Evolutionary conservation across 2,329 filamentous ascomycete genomes (phyloP).

Genomic region (Lasiodiplodia citricola): DNA sequence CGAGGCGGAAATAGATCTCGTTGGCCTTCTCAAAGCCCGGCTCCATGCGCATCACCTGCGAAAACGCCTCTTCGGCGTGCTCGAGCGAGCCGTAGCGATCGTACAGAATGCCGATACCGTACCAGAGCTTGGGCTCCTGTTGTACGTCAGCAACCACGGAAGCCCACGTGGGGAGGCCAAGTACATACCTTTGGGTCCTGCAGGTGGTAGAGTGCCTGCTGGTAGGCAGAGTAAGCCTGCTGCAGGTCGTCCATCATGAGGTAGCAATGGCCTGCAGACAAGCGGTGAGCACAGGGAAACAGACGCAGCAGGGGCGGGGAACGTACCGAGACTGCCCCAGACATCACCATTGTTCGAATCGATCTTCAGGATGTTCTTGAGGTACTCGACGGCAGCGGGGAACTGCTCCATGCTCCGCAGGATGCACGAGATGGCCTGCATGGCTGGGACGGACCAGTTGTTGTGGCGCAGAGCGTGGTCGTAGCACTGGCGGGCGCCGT

Average conservation of each 20-base stretch:
- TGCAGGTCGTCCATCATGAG: constrained; percentile 99
- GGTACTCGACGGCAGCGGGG: constrained; percentile 89
- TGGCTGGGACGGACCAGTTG: constrained; percentile 83
- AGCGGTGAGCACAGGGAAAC: constrained; percentile 28
- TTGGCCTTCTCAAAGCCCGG: constrained; percentile 98
- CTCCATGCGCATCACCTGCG: constrained; percentile 98
- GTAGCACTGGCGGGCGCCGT: constrained; percentile 88
- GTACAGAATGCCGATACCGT: constrained; percentile 96
- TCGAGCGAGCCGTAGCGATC: constrained; percentile 95
- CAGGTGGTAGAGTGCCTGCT: constrained; percentile 91
- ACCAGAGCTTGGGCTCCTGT: constrained; percentile 96
- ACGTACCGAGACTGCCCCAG: constrained; percentile 89
- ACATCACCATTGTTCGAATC: constrained; percentile 91
- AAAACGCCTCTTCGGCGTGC: constrained; percentile 97
- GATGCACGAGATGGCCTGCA: constrained; percentile 93
- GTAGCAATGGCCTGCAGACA: constrained; percentile 81
- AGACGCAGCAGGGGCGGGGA: not conserved
- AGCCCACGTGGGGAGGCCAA: no score
- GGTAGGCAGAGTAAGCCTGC: constrained; percentile 95
- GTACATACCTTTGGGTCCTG: constrained; percentile 74
- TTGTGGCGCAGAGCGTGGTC: constrained; percentile 90
- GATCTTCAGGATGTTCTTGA: constrained; percentile 88
- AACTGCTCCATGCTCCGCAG: constrained; percentile 92
- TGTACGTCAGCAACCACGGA: not conserved
- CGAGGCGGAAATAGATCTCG: constrained; percentile 96